Evolutionary conservation across 2,329 filamentous ascomycete species (phyloP).

Genomic region (Juglanconis sp.): DNA sequence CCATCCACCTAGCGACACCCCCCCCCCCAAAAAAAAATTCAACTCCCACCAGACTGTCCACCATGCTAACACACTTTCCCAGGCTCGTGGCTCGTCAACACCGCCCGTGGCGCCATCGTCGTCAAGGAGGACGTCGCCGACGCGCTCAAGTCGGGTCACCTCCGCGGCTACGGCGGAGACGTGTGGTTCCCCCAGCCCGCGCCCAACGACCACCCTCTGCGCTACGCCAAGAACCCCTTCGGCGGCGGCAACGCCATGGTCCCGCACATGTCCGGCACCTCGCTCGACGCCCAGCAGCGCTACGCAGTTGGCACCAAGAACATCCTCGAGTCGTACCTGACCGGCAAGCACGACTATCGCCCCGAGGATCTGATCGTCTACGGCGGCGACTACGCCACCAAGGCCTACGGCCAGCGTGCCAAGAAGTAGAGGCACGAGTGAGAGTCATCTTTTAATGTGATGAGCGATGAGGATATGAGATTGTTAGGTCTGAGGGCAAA

Average conservation of each 20-base stretch:
- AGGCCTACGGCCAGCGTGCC: constrained; percentile 78
- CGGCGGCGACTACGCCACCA: constrained; percentile 89
- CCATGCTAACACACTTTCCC: background rate
- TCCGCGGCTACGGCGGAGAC: constrained; percentile 83
- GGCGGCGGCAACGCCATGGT: constrained; percentile 98
- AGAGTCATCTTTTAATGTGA: background rate
- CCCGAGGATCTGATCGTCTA: constrained; percentile 88
- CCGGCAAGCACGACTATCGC: constrained; percentile 81
- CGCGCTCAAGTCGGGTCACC: constrained; percentile 86
- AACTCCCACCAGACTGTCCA: background rate
- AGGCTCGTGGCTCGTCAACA: constrained; percentile 98
- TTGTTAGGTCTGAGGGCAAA: background rate
- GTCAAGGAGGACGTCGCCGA: constrained; percentile 98
- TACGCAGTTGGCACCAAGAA: constrained; percentile 85
- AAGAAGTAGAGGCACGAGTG: constrained; percentile 33
- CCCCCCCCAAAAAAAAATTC: background rate
- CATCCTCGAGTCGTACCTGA: constrained; percentile 89
- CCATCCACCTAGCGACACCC: background rate
- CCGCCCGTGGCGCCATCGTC: constrained; percentile 95
- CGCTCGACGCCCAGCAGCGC: constrained; percentile 93
- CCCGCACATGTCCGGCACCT: constrained; percentile 97
- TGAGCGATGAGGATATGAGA: background rate
- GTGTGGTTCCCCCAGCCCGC: constrained; percentile 99
- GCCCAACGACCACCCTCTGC: constrained; percentile 86
- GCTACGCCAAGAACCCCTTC: constrained; percentile 89